Evolutionary conservation across 2,329 filamentous ascomycete genomes (phyloP), one percentile per base, ranked within the genome.

Genomic region (Aspergillus brasiliensis): DNA sequence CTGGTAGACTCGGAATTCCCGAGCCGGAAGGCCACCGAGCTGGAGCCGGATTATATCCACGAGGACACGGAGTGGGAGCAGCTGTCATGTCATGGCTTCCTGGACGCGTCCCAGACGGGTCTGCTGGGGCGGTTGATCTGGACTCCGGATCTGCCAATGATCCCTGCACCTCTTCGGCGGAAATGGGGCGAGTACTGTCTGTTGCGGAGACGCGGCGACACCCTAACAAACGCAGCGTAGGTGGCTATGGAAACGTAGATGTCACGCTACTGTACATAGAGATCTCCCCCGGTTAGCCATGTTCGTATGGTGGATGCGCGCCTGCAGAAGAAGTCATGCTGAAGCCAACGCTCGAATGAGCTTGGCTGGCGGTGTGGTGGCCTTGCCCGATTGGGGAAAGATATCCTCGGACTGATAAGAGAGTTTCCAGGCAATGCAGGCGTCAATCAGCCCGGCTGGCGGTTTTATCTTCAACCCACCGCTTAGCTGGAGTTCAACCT

Each of bases 121-220:
- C 77, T 91, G 10, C 64, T 97, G 5, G 90, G 90, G 2, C 86
- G 95, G 62, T 84, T 91, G 8, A 77, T 97, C 49, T 98, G 92
- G 91, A 74, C 97, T 37, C 95, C 95, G 2, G 84, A 92, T 65
- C 77, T 87, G 62, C 78, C 83, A 0, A 77, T 91, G 40, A 79
- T 97, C 13, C 92, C 93, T 0, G 82, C 86, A 44, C 83, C 82
- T 60, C 88, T 87, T 65, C 86, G 83, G 67, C 86, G 94, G 59
- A 88, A 86, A 75, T 98, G 93, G 92, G 95, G 92, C 17, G 83
- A 87, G 56, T 96, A 98, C 75, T 99, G 95, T 75, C 81, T 99
- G 55, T 77, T 98, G 65, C 84, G 85, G 69, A 85, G 86, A 65
- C 86, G 80, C 48, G 3, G 31, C 31, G 31, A 34, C 11, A 11